These are phyloP conservation scores for Saccharomyces hybrid DNA, from an alignment of 1,139 yeast genomes.

Conservation along the genomic window DNA sequence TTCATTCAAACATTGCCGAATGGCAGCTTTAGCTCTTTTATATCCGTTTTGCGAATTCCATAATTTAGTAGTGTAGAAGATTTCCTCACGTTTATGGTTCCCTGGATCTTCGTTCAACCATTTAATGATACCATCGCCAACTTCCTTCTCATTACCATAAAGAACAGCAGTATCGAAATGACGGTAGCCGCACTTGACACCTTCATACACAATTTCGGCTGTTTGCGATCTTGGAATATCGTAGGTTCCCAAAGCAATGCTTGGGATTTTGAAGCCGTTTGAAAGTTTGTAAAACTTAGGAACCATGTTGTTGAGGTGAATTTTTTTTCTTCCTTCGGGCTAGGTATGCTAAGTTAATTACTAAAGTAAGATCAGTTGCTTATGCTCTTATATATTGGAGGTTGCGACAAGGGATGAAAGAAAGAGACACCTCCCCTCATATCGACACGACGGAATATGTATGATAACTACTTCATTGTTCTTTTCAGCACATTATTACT, in stretches of 20 bases:
- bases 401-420: background rate
- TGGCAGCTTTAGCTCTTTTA: slow-evolving; percentile 47
- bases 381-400: background rate
- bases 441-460: background rate
- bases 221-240: slow-evolving; percentile 39
- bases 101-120: slow-evolving; percentile 48
- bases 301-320: slow-evolving; percentile 5
- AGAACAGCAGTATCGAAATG: slow-evolving; percentile 58
- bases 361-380: background rate
- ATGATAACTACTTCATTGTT: background rate
- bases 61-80: slow-evolving; percentile 67
- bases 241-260: slow-evolving; percentile 55
- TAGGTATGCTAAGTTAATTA: background rate
- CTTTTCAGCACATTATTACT: background rate
- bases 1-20: slow-evolving; percentile 42
- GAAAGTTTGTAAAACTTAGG: slow-evolving; percentile 30
- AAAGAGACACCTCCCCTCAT: background rate
- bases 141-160: slow-evolving; percentile 52
- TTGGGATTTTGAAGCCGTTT: slow-evolving; percentile 45
- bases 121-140: slow-evolving; percentile 42
- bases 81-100: slow-evolving; percentile 45
- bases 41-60: slow-evolving; percentile 57
- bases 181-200: slow-evolving; percentile 59
- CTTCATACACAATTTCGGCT: slow-evolving; percentile 40
- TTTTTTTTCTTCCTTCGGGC: background rate